A percentile compares a stretch with the other conserved stretches of the same genome.
Evolutionary conservation across 495 filamentous ascomycete species (phyloP).

Genomic region (Penicillium steckii): DNA sequence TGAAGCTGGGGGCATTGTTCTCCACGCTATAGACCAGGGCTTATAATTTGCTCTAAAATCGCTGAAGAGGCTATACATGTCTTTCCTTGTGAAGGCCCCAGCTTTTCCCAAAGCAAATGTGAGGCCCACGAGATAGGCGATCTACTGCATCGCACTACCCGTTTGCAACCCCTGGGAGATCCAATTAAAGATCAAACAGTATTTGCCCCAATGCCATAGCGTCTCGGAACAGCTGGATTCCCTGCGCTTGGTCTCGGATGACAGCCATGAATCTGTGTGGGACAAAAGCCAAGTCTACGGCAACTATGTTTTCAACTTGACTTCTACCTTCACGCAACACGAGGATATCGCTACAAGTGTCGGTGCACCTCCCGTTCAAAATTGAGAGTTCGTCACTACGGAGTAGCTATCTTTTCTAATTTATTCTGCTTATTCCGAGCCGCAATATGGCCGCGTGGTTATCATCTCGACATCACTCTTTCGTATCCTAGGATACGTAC

Average conservation of each 20-base stretch:
- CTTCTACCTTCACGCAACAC: constrained; percentile 5
- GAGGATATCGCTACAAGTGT: constrained; percentile 1
- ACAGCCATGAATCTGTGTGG: constrained; percentile 12
- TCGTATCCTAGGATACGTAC: no score
- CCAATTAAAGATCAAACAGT: background rate
- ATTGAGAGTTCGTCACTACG: background rate
- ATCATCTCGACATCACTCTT: background rate
- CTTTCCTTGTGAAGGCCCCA: background rate
- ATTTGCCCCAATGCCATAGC: constrained; percentile 8
- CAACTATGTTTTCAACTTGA: constrained; percentile 12
- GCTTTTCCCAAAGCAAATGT: background rate
- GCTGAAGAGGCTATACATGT: no score
- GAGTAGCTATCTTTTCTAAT: background rate
- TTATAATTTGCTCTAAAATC: no score
- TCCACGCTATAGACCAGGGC: no score
- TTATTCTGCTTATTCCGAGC: background rate
- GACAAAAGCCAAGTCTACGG: constrained; percentile 15
- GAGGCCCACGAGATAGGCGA: background rate
- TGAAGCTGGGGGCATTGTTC: no score
- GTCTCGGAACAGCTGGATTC: constrained; percentile 13
- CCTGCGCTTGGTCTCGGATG: constrained; percentile 7
- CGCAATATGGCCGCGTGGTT: constrained; percentile 1
- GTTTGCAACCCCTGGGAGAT: background rate
- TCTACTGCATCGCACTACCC: background rate
- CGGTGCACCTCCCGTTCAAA: background rate